Conservation (phyloP, 805 yeast genomes). For the Saturnispora galanensis region DNA sequence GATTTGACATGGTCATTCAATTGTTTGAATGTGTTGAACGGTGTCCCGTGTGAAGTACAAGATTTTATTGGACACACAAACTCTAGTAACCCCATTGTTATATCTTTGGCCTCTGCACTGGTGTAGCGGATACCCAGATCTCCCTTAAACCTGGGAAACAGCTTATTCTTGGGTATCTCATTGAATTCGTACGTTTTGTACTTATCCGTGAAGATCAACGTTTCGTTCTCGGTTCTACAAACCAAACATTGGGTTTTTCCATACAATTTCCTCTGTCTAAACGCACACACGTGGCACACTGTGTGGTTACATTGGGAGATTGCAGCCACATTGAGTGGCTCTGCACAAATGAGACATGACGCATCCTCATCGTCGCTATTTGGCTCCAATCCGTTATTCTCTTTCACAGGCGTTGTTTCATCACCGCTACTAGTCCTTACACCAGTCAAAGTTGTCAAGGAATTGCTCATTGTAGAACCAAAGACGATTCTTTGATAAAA, state of each 20-base stretch:
- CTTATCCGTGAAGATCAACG: slow-evolving; percentile 48
- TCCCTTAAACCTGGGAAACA: slow-evolving; percentile 23
- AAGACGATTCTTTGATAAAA: no score
- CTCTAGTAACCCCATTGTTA: slow-evolving; percentile 42
- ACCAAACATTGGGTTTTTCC: slow-evolving; percentile 66
- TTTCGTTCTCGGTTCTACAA: slow-evolving; percentile 64
- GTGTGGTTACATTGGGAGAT: slow-evolving; percentile 76
- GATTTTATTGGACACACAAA: slow-evolving; percentile 42
- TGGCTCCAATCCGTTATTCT: not conserved
- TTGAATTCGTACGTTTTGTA: slow-evolving; percentile 30
- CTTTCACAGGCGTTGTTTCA: not conserved
- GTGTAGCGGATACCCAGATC: slow-evolving; percentile 54
- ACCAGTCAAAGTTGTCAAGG: no score
- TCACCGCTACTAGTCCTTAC: not conserved
- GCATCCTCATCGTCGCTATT: slow-evolving; percentile 9
- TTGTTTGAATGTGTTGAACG: slow-evolving; percentile 41
- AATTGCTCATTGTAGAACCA: no score
- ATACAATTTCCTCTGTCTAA: slow-evolving; percentile 76
- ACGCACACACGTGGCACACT: slow-evolving; percentile 73
- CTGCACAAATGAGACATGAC: slow-evolving; percentile 79
- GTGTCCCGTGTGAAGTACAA: slow-evolving; percentile 16
- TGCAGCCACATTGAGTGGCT: slow-evolving; percentile 51
- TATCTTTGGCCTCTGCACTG: slow-evolving; percentile 35
- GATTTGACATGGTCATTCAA: slow-evolving; percentile 55
- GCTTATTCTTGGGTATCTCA: slow-evolving; percentile 7